A percentile compares a stretch with the other conserved stretches of the same genome.
Conservation (phyloP, 768 basidiomycete genomes). For the Leucocoprinus leucothites region DNA sequence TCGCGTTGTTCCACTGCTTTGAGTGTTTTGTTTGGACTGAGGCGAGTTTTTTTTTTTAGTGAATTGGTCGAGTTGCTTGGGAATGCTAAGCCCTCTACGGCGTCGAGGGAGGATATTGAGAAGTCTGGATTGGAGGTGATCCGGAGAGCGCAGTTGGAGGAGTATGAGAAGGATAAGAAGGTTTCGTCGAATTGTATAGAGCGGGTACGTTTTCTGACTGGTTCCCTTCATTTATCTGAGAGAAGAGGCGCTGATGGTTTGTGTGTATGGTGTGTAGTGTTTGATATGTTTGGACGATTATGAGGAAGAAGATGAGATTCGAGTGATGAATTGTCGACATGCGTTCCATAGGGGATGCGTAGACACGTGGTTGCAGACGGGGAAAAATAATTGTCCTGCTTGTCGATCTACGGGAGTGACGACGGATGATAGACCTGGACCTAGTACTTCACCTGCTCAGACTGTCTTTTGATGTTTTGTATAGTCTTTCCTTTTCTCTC, state of each 20-base stretch:
- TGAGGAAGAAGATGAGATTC: conserved; percentile 68
- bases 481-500: not conserved
- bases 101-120: conserved; percentile 79
- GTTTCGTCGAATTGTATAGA: conserved; percentile 80
- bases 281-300: conserved; percentile 90
- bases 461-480: conserved; percentile 1
- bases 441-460: not conserved
- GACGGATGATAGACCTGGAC: not conserved
- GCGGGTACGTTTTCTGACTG: conserved; percentile 45
- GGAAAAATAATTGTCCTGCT: conserved; percentile 89
- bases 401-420: conserved; percentile 58
- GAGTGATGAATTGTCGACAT: conserved; percentile 81
- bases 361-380: conserved; percentile 83
- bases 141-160: conserved; percentile 47
- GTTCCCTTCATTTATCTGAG: not conserved
- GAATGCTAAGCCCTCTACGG: conserved; percentile 80
- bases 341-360: conserved; percentile 90
- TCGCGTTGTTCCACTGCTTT: conserved; percentile 16
- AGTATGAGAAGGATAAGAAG: conserved; percentile 58
- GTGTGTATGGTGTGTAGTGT: conserved; percentile 46
- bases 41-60: conserved; percentile 31
- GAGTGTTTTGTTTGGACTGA: not conserved
- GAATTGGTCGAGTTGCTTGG: conserved; percentile 84
- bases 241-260: conserved; percentile 5
- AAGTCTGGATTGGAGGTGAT: conserved; percentile 80